Evolutionary conservation across 2,329 filamentous ascomycete species (phyloP), one percentile per base, ranked within the genome.

Genomic region (Fusarium sp.): DNA sequence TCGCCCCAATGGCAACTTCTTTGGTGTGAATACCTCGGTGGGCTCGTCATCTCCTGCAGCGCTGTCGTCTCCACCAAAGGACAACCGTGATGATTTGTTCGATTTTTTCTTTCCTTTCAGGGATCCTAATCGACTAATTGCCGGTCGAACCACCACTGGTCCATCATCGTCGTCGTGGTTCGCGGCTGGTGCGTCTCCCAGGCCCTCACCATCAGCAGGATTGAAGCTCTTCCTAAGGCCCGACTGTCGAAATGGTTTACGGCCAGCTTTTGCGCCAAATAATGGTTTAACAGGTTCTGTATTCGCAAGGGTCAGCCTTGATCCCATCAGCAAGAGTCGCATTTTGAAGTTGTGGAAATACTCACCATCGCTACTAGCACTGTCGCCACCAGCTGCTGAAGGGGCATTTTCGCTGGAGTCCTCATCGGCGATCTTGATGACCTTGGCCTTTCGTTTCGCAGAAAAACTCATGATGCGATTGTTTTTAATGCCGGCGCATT

Each of bases 391-490:
- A 4, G 77, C 65, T 2, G 69, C 66, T 2, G 70, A 57, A 2
- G 80, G 44, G 14, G 66, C 58, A 5, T 72, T 66, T 9, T 71
- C 58, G 5, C 63, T 57, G 4, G 65, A 55, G 3, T 91, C 91
- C 18, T 91, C 90, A 50, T 94, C 93, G 47, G 90, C 86, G 0
- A 90, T 86, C 53, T 90, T 92, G 76, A 98, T 93, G 78, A 95
- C 93, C 74, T 93, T 92, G 53, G 93, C 91, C 76, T 96, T 95
- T 73, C 90, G 84, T 77, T 90, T 91, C 4, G 85, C 81, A 8
- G 84, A 85, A 65, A 91, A 91, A 73, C 84, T 88, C 88, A 90
- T 90, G 18, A 64, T 83, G 73, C 15, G 54, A 71, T 42, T 64
- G 36, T 69, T 64, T 59, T 69, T 35, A 36, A 51, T 35, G 12